Percentiles rank a stretch among this genome's conserved stretches.
These are phyloP conservation scores for Lactifluus volemus DNA, from an alignment of 768 basidiomycete genomes.

Conservation along the genomic window DNA sequence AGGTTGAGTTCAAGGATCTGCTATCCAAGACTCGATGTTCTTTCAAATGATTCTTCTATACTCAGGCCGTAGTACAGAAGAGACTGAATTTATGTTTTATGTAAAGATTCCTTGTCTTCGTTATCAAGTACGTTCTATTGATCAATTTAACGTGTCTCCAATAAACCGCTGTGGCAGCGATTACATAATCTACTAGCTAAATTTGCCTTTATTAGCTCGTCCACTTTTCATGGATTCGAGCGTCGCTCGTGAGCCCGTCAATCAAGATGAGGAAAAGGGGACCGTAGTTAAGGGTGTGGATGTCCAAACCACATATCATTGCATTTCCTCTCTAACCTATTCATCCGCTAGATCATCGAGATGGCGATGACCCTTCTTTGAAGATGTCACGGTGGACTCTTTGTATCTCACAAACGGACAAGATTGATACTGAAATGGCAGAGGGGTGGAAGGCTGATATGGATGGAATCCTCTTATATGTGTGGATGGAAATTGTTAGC, in stretches of 20 bases:
- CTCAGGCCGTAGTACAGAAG: neutral
- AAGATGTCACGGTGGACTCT: conserved; percentile 7
- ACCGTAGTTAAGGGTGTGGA: neutral
- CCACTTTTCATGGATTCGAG: neutral
- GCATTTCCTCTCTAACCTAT: neutral
- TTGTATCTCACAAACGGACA: neutral
- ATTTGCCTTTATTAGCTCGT: too few relatives aligned
- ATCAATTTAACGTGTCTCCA: too few relatives aligned
- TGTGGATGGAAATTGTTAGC: neutral
- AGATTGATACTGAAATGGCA: neutral
- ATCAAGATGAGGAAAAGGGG: neutral
- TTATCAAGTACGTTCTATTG: neutral
- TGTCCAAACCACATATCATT: neutral
- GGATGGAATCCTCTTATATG: conserved; percentile 9
- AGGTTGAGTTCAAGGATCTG: neutral
- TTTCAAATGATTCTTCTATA: neutral
- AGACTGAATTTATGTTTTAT: neutral
- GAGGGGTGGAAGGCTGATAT: neutral
- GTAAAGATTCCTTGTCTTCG: too few relatives aligned
- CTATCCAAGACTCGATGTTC: neutral
- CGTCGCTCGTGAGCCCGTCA: neutral
- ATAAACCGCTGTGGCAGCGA: too few relatives aligned
- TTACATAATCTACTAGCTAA: neutral
- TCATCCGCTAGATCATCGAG: neutral
- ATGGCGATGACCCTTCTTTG: neutral